These are phyloP conservation scores for Chytridiales sp. DNA, from an alignment of 371 early-diverging fungal genomes.

Conservation along the genomic window DNA sequence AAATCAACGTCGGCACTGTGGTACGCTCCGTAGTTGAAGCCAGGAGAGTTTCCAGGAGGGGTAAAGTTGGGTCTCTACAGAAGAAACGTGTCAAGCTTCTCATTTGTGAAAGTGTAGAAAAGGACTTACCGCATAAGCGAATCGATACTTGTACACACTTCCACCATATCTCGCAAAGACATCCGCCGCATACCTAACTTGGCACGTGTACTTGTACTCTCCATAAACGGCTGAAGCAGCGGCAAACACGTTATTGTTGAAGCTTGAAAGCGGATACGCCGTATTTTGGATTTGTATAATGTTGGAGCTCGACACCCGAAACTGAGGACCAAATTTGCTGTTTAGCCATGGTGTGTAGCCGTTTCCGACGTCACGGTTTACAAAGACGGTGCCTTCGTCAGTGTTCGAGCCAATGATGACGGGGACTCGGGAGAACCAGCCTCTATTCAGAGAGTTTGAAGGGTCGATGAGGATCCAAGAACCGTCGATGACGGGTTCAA, in stretches of 20 bases:
- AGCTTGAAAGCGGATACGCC: not conserved
- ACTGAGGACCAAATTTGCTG: constrained; percentile 1
- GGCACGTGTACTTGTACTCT: constrained; percentile 11
- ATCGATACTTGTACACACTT: constrained; percentile 10
- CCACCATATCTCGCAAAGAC: not conserved
- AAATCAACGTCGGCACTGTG: constrained; percentile 13
- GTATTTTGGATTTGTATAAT: constrained; percentile 4
- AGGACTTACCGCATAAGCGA: constrained; percentile 2
- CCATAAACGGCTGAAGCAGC: constrained; percentile 14
- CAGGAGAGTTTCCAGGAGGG: not conserved
- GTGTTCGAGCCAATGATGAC: constrained; percentile 12
- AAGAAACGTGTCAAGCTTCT: not conserved
- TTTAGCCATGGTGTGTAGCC: constrained; percentile 2
- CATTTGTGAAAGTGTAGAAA: not conserved
- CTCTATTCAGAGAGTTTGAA: not conserved
- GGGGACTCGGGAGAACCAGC: constrained; percentile 15
- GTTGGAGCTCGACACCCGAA: not conserved
- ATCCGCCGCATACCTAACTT: constrained; percentile 10
- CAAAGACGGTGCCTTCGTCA: constrained; percentile 21
- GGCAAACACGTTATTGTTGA: constrained; percentile 8
- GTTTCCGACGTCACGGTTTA: constrained; percentile 8
- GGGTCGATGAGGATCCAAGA: constrained; percentile 12
- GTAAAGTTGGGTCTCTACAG: not conserved
- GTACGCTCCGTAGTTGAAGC: constrained; percentile 10
- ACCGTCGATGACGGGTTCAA: constrained; percentile 22